Base-by-base conservation (phyloP, 306 rosid species). In the Argentina anserina region DNA sequence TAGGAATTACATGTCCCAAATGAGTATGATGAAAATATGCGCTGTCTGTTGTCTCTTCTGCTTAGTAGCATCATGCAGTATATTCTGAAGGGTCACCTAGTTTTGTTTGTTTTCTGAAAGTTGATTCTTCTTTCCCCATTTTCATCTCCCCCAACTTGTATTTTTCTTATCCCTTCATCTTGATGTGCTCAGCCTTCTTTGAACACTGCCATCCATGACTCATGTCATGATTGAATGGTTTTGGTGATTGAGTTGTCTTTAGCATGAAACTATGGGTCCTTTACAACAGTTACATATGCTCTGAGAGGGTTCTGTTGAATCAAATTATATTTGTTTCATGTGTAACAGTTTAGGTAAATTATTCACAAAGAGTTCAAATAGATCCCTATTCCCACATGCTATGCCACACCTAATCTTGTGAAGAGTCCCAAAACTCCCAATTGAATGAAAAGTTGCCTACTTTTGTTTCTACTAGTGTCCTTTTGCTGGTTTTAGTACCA, bases 341-440 rank as follows among this genome's bases (percentile, higher is more conserved):
- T 39, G 12, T 37, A 53, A 37, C 18, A 70, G 52, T 37, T 7
- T 15, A 18, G 3, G 47, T 64, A 39, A n/a, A n/a, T n/a, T 53
- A 50, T 37, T 39, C 43, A 7, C 36, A 8, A 2, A 21, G 23
- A 65, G 49, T 39, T 65, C 65, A 56, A 25, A 50, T 67, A 26
- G 25, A 61, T n/a, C 67, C 43, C 43, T 61, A 64, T 36, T 64
- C 28, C 36, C 70, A 34, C 61, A 47, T 47, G 67, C 23, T 62
- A 3, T 33, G 43, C 67, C 26, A 62, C 26, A 10, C 39, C 39
- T 62, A 3, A 17, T 62, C 43, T 20, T 26, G 67, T 34, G 67
- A 62, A 66, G 70, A 42, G 72, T 64, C 60, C 64, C 56, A 62
- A 66, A 52, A 42, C 67, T 64, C 60, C 64, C 56, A 13, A 47